Base-by-base conservation (phyloP, 1,139 yeast genomes). In the Taiozyma sp. region DNA sequence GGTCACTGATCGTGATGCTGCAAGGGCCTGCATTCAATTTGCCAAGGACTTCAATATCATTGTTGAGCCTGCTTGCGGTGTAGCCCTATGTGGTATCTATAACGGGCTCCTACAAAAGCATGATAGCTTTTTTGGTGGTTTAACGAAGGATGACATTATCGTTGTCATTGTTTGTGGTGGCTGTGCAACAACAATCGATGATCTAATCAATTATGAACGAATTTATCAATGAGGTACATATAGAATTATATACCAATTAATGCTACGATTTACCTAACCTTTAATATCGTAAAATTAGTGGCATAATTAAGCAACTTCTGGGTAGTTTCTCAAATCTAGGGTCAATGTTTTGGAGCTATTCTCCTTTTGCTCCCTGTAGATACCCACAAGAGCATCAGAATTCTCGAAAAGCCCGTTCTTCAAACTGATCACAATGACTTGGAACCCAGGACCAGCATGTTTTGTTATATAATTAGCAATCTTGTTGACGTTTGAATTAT, bases 351-450 rank as follows among this genome's bases (percentile, higher is more conserved):
- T 80, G 2, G 97, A 89, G 49, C 90, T 78, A 62, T 88, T 89
- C 54, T 81, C 81, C 19, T 74, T 74, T 63, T 89, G 97, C 60
- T 91, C 96, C 55, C 97, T 76, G 70, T 88, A 93, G 47, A 93
- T 92, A 29, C 99, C 99, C 7, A 95, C 97, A 54, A 93, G 74
- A 0, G 96, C 85, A 64, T 91, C 96, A 7, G 97, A 88, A 62
- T 83, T 84, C 65, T 91, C 96, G 67, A 88, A 93, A 62, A 95
- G 74, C 1, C 91, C 82, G 64, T 86, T 90, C 70, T 93, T 93
- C 68, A 93, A 79, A 46, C 97, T 88, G 55, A 95, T 95, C 44
- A 95, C 97, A 66, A 95, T 91, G 62, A 93, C 91, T 65, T 93
- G 99, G 64, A 91, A 84, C 45, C 81, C 78, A 1, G 90, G 86